These are phyloP conservation scores for Gyrodon lividus DNA, from an alignment of 768 basidiomycete species.

Conservation along the genomic window DNA sequence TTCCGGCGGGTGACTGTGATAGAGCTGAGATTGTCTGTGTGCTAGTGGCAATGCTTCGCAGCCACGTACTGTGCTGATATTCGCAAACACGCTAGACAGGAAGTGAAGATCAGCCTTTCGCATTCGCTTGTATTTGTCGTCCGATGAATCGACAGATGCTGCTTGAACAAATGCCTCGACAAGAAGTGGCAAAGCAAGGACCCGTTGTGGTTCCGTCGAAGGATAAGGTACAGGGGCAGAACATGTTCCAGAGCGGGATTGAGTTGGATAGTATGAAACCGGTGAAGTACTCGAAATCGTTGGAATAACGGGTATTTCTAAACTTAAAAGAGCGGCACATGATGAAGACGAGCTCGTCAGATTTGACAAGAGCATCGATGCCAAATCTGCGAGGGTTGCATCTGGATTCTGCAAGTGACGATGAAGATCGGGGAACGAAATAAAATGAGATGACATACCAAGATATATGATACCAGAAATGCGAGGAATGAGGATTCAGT, in stretches of 20 bases:
- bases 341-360: constrained; percentile 72
- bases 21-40: constrained; percentile 1
- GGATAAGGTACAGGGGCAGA: constrained; percentile 74
- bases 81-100: constrained; percentile 91
- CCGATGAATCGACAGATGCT: constrained; percentile 51
- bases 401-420: constrained; percentile 67
- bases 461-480: constrained; percentile 87
- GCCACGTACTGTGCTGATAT: constrained; percentile 70
- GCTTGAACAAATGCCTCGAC: constrained; percentile 86
- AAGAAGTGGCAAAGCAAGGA: constrained; percentile 75
- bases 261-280: constrained; percentile 64
- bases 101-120: constrained; percentile 87
- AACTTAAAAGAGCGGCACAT: constrained; percentile 58
- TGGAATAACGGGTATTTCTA: constrained; percentile 64
- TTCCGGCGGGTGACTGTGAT: constrained; percentile 66
- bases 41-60: background rate
- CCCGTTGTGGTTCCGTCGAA: constrained; percentile 46
- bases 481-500: constrained; percentile 71
- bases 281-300: constrained; percentile 40
- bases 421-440: constrained; percentile 6
- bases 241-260: constrained; percentile 80
- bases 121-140: constrained; percentile 45
- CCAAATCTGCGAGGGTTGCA: constrained; percentile 88
- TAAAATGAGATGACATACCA: constrained; percentile 53
- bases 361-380: constrained; percentile 98